Percentiles rank a stretch among this genome's conserved stretches.
These are phyloP conservation scores for Podospora conica DNA, from an alignment of 495 filamentous ascomycete species.

Conservation along the genomic window DNA sequence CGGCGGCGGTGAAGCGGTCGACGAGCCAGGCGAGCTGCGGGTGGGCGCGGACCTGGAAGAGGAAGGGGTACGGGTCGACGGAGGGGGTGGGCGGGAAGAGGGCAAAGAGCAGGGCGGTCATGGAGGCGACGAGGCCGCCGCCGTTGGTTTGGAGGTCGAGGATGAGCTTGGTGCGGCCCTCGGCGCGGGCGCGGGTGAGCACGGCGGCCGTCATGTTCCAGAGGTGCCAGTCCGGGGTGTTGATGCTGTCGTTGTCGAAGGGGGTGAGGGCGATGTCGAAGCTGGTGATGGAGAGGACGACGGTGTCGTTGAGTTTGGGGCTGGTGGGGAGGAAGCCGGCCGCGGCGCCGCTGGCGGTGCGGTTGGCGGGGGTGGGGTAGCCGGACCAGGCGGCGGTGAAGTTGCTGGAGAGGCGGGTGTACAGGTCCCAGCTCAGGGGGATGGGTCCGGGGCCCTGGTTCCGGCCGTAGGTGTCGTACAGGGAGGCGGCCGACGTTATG, in stretches of 20 bases:
- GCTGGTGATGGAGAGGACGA: constrained; percentile 12
- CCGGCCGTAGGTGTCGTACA: constrained; percentile 9
- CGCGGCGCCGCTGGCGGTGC: background rate
- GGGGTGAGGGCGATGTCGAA: constrained; percentile 1
- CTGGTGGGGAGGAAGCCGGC: background rate
- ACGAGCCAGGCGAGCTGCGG: constrained; percentile 13
- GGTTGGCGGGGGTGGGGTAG: constrained; percentile 8
- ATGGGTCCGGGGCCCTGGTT: background rate
- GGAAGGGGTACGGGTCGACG: constrained; percentile 9
- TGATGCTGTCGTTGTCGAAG: background rate
- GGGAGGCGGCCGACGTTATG: constrained; percentile 11
- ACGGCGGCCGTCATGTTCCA: constrained; percentile 15
- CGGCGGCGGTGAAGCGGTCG: background rate
- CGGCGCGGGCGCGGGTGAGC: background rate
- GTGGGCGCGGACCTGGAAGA: constrained; percentile 18
- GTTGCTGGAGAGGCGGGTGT: background rate
- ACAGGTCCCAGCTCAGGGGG: background rate
- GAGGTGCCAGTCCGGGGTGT: background rate
- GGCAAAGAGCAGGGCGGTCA: constrained; percentile 28
- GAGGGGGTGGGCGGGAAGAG: constrained; percentile 33
- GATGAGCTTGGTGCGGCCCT: constrained; percentile 30
- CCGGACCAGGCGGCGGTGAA: background rate
- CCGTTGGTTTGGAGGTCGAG: constrained; percentile 50
- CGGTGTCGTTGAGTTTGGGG: background rate
- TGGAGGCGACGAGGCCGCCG: constrained; percentile 38